Conservation (phyloP, 2,329 filamentous ascomycete genomes). For the Arthrobotrys conoides region DNA sequence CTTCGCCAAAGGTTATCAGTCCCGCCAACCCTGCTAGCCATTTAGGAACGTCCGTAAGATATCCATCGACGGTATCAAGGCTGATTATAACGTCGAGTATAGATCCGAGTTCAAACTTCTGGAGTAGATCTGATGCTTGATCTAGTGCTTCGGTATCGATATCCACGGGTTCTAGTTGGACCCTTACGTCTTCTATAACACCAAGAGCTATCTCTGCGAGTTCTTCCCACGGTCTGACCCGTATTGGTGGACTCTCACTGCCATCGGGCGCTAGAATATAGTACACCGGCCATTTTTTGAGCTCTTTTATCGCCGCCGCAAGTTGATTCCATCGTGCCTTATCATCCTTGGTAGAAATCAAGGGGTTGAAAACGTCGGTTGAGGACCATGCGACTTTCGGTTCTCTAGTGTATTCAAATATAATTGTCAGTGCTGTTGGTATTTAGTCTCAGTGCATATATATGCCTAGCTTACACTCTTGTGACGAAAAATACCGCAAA, state of each 20-base stretch:
- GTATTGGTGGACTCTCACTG: neutral
- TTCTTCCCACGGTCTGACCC: slow-evolving; percentile 21
- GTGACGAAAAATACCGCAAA: neutral
- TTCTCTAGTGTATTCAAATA: slow-evolving; percentile 3
- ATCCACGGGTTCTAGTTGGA: slow-evolving; percentile 28
- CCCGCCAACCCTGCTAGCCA: slow-evolving; percentile 25
- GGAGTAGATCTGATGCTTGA: neutral
- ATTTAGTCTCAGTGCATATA: neutral
- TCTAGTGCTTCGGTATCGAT: neutral
- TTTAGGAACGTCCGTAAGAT: slow-evolving; percentile 11
- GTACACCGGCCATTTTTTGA: slow-evolving; percentile 16
- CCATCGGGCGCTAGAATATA: neutral
- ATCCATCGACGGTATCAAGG: slow-evolving; percentile 31
- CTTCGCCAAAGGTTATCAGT: neutral
- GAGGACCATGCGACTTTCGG: slow-evolving; percentile 17
- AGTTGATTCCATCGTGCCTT: slow-evolving; percentile 16
- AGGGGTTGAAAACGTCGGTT: slow-evolving; percentile 20
- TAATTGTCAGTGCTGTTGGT: neutral
- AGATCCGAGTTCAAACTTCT: neutral
- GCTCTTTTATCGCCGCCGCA: neutral
- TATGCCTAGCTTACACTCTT: neutral
- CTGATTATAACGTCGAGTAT: neutral
- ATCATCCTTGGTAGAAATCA: slow-evolving; percentile 6
- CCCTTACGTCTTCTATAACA: slow-evolving; percentile 36
- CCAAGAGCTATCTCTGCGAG: slow-evolving; percentile 2